A percentile compares a stretch with the other conserved stretches of the same genome.
These are phyloP conservation scores for Stachybotrys chlorohalonatus DNA, from an alignment of 2,329 filamentous ascomycete species.

Conservation along the genomic window DNA sequence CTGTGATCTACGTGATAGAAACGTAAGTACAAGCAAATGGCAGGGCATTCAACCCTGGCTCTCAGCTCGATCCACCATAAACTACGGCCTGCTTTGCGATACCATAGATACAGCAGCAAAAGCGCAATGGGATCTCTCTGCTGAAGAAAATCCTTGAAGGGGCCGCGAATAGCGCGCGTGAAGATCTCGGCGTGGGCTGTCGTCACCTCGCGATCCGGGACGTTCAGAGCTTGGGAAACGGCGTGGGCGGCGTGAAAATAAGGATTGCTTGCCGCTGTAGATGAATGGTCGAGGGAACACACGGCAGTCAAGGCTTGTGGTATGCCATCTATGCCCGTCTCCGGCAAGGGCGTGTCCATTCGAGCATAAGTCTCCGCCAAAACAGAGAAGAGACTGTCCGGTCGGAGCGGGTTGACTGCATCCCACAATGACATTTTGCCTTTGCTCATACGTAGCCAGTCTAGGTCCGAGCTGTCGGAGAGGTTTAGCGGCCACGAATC, in stretches of 20 bases:
- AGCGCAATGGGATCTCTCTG: constrained; percentile 27
- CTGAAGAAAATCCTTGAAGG: constrained; percentile 13
- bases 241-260: constrained; percentile 29
- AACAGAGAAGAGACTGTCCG: constrained; percentile 22
- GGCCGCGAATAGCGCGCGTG: constrained; percentile 19
- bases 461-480: constrained; percentile 14
- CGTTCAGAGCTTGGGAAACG: constrained; percentile 17
- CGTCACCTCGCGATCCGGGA: constrained; percentile 19
- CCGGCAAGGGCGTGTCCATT: constrained; percentile 24
- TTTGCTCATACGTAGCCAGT: constrained; percentile 23
- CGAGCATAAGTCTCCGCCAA: constrained; percentile 24
- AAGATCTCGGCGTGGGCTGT: constrained; percentile 24
- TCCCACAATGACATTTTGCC: constrained; percentile 28
- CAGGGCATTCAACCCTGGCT: constrained; percentile 29
- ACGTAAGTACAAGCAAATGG: constrained; percentile 28
- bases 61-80: constrained; percentile 35
- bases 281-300: constrained; percentile 16
- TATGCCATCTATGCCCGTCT: constrained; percentile 14
- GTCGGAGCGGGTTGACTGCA: constrained; percentile 21
- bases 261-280: constrained; percentile 22
- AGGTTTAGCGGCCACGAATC: constrained; percentile 24
- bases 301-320: constrained; percentile 11
- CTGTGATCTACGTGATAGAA: constrained; percentile 16
- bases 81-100: constrained; percentile 25
- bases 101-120: constrained; percentile 32